These are phyloP conservation scores for Leucoagaricus sp. DNA, from an alignment of 1,284 basidiomycete species.

Conservation along the genomic window DNA sequence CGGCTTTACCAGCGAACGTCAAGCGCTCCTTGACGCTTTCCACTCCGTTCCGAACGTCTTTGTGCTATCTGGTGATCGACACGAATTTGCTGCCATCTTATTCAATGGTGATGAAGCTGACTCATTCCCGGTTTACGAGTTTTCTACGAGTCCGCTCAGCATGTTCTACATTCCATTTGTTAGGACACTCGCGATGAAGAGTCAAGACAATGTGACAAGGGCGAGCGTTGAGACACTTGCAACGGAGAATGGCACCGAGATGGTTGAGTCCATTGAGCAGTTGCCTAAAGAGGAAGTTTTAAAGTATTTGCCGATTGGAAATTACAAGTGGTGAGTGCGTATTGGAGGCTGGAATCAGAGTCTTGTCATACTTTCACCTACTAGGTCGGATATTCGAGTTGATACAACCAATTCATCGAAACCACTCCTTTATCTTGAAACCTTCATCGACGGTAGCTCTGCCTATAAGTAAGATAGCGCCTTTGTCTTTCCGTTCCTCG, in stretches of 20 bases:
- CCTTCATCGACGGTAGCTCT: constrained; percentile 65
- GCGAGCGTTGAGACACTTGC: constrained; percentile 28
- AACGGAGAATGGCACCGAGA: constrained; percentile 27
- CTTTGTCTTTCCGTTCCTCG: neutral
- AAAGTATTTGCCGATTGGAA: constrained; percentile 64
- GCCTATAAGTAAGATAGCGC: constrained; percentile 54
- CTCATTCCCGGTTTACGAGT: constrained; percentile 37
- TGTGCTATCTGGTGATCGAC: constrained; percentile 71
- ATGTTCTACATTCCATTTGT: constrained; percentile 73
- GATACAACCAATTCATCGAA: constrained; percentile 61
- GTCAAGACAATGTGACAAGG: constrained; percentile 42
- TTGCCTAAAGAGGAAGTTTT: constrained; percentile 64
- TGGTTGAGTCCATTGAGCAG: constrained; percentile 32
- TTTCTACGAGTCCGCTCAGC: constrained; percentile 63
- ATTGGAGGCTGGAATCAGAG: neutral
- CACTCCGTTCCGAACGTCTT: constrained; percentile 76
- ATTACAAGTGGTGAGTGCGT: constrained; percentile 57
- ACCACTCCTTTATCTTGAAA: constrained; percentile 59
- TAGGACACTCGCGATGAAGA: constrained; percentile 47
- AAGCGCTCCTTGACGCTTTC: constrained; percentile 54
- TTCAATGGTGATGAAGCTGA: constrained; percentile 45
- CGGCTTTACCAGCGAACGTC: constrained; percentile 66
- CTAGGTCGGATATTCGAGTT: constrained; percentile 71
- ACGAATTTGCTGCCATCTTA: constrained; percentile 79
- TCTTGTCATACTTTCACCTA: neutral